Conservation (phyloP, 768 basidiomycete genomes). For the Melanogaster broomeanus region DNA sequence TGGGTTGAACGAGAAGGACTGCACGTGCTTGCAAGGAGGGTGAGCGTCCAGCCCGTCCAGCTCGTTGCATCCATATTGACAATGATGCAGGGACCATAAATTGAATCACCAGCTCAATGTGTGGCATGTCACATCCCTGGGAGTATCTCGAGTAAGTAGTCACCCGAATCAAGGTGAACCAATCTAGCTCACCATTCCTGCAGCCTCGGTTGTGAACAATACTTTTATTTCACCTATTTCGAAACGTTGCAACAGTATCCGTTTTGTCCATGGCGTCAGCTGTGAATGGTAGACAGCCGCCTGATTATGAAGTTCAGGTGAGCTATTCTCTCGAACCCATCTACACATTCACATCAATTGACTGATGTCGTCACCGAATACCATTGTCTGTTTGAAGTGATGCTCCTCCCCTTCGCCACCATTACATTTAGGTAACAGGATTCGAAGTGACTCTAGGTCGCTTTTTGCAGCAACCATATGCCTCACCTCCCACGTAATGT, state of each 20-base stretch:
- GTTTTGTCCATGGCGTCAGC: neutral
- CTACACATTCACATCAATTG: neutral
- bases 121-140: constrained; percentile 35
- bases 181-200: constrained; percentile 34
- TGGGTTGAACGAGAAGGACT: neutral
- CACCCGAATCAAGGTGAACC: neutral
- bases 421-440: neutral
- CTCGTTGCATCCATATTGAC: constrained; percentile 35
- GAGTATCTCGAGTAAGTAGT: neutral
- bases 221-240: constrained; percentile 17
- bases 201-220: constrained; percentile 36
- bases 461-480: neutral
- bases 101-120: constrained; percentile 38
- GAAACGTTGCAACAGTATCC: constrained; percentile 25
- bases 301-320: neutral
- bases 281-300: neutral
- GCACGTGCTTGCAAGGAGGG: constrained; percentile 24
- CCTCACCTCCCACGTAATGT: constrained; percentile 1
- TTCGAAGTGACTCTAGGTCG: neutral
- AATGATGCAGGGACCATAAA: constrained; percentile 35
- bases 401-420: neutral
- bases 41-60: constrained; percentile 29
- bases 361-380: constrained; percentile 1
- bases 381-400: neutral
- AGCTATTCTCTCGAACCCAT: neutral